Evolutionary conservation across 108 stramenopile species (phyloP).

Genomic region (Nitzschia sp.): DNA sequence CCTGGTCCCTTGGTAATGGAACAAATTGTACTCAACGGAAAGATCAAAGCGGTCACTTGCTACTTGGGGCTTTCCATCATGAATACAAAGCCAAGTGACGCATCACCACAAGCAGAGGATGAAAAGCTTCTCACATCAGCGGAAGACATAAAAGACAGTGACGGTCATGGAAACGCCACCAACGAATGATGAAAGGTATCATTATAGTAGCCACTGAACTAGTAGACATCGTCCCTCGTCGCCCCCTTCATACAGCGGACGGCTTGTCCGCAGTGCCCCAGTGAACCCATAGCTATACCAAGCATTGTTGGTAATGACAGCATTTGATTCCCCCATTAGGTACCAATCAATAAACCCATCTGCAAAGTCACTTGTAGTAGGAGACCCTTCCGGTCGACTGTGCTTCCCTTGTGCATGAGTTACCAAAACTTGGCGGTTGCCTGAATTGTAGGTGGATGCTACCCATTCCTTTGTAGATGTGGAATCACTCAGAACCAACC

Average conservation of each 20-base stretch:
- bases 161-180: too few species aligned
- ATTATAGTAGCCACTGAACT: too few species aligned
- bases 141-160: too few species aligned
- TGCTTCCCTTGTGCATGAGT: slow-evolving; percentile 23
- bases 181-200: too few species aligned
- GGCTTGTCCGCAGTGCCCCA: slow-evolving; percentile 20
- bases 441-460: not conserved
- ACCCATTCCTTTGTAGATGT: slow-evolving; percentile 4
- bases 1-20: slow-evolving; percentile 62
- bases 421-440: not conserved
- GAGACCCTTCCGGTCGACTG: slow-evolving; percentile 3
- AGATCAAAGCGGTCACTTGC: slow-evolving; percentile 77
- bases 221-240: too few species aligned
- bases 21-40: slow-evolving; percentile 74
- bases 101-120: too few species aligned
- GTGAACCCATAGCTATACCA: slow-evolving; percentile 12
- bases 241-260: slow-evolving; percentile 22
- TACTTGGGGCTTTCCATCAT: slow-evolving; percentile 45
- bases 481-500: slow-evolving; percentile 22
- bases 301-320: slow-evolving; percentile 11
- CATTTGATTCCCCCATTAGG: slow-evolving; percentile 36
- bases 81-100: too few species aligned
- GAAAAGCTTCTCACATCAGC: too few species aligned
- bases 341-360: slow-evolving; percentile 35
- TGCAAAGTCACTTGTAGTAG: slow-evolving; percentile 29